Evolutionary conservation across 2,329 filamentous ascomycete genomes (phyloP).

Genomic region (Zymoseptoria crescenta): DNA sequence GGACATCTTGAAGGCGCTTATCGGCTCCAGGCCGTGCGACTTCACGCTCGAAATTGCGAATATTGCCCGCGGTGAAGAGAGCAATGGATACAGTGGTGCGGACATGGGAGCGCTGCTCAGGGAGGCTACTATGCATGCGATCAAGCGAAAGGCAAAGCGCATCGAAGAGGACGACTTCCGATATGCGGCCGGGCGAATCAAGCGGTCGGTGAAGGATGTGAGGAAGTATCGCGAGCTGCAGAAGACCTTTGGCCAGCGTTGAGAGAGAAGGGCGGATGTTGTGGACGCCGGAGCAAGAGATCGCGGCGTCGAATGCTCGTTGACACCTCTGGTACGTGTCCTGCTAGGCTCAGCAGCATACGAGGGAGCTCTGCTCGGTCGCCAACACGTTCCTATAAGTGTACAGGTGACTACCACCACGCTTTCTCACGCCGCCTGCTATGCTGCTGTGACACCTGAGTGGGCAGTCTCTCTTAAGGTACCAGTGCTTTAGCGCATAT

Average conservation of each 20-base stretch:
- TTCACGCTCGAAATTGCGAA: conserved; percentile 43
- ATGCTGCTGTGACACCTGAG: neutral
- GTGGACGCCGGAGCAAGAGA: neutral
- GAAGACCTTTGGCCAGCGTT: conserved; percentile 26
- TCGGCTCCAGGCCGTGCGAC: conserved; percentile 45
- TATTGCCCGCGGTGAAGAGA: conserved; percentile 61
- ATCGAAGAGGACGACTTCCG: conserved; percentile 44
- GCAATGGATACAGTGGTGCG: conserved; percentile 63
- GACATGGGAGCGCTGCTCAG: conserved; percentile 54
- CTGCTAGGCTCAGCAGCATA: no score
- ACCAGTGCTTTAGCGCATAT: no score
- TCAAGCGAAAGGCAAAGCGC: conserved; percentile 38
- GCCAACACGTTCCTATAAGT: neutral
- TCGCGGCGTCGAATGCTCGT: neutral
- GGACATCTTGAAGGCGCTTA: conserved; percentile 70
- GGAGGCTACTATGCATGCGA: conserved; percentile 51
- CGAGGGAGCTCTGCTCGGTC: neutral
- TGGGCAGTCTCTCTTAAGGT: neutral
- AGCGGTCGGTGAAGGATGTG: conserved; percentile 50
- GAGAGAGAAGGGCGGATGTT: neutral
- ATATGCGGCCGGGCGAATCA: conserved; percentile 35
- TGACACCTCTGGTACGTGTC: no score
- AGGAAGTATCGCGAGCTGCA: conserved; percentile 49
- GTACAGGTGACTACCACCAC: neutral
- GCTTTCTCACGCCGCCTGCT: neutral